These are phyloP conservation scores for Pleurotus giganteus DNA, from an alignment of 768 basidiomycete species.

Conservation along the genomic window DNA sequence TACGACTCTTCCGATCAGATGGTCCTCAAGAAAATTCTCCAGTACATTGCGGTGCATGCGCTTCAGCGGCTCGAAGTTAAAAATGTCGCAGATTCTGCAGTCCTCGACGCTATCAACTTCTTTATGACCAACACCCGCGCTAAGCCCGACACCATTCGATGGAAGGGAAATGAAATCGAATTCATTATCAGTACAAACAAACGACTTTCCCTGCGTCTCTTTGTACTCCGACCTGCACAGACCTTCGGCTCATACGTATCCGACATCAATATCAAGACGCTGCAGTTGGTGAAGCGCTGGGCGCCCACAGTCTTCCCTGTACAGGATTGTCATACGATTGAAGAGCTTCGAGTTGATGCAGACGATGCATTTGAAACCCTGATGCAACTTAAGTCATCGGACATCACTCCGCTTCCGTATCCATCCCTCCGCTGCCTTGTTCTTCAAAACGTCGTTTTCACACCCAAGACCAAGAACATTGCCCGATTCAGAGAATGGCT, in stretches of 20 bases:
- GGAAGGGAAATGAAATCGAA: too few species aligned
- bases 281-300: not conserved
- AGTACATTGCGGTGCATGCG: too few species aligned
- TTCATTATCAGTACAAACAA: too few species aligned
- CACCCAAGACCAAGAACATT: not conserved
- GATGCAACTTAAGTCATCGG: not conserved
- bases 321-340: not conserved
- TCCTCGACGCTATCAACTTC: too few species aligned
- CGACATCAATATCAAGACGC: not conserved
- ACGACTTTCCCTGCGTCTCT: not conserved
- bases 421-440: not conserved
- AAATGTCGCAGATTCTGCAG: too few species aligned
- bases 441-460: not conserved
- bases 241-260: not conserved
- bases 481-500: not conserved
- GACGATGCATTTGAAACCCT: not conserved
- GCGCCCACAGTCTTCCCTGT: not conserved
- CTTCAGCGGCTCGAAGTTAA: too few species aligned
- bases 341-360: not conserved
- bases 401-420: not conserved
- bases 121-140: too few species aligned
- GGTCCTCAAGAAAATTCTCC: too few species aligned
- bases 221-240: not conserved
- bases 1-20: too few species aligned
- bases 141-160: too few species aligned